Base-by-base conservation (phyloP, 345 rosid genomes). In the Passiflora organensis region DNA sequence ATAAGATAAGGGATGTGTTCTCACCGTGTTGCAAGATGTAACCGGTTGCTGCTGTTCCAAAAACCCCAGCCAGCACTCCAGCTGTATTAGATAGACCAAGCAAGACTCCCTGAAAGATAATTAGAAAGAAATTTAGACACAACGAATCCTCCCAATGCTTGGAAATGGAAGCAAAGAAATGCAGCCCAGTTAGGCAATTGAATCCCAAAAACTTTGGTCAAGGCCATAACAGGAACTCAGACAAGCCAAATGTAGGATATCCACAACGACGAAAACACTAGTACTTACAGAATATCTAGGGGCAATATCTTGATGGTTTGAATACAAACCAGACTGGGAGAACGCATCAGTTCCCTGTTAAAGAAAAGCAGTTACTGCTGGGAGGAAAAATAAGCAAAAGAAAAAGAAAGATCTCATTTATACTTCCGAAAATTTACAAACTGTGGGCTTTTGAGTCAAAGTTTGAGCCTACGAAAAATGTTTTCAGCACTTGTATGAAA, bases 11-110 rank as follows among this genome's bases (percentile, higher is more conserved):
- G 50, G 32, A 20, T 9, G 55, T 59, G 44, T 37, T 51, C 73
- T 60, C 46, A 91, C 96, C 96, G 41, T 88, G 93, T 68, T 91
- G 98, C 58, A 91, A 56, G 69, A 91, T 85, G 75, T 83, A 85
- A 68, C 98, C 95, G 6, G 98, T 91, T 8, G 88, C 85, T 15
- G 98, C 96, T 13, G 98, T 91, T 53, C 98, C 98, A 71, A 87
- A 78, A 14, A 85, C 96, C 59, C 98, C 98, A 0, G 96, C 98
- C 53, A 91, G 72, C 23, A 87, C 98, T 51, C 96, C 98, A 42
- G 98, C 96, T 2, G 93, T 88, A 55, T 91, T 91, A 48, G 98
- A 88, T 63, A 91, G 64, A 57, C 96, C 98, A 50, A 88, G 93
- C 73, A 88, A 61, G 59, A 91, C 90, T 38, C 98, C 98, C 98